Evolutionary conservation across 73 alveolate genomes (phyloP).

Genomic region (Breviolum minutum): DNA sequence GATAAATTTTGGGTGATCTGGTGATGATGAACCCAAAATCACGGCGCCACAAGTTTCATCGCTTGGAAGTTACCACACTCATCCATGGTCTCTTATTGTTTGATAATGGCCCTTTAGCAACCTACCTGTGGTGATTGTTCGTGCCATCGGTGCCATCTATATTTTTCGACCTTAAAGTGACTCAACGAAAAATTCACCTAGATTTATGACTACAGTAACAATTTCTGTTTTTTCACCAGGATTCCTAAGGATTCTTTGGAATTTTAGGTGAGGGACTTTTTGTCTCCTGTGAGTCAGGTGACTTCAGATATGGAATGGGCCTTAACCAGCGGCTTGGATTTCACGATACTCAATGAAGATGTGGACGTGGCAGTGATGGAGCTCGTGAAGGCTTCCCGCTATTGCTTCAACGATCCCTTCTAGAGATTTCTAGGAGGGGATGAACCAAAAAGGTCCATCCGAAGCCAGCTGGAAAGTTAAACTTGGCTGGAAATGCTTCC

Average conservation of each 20-base stretch:
- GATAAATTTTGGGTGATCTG: too few relatives aligned
- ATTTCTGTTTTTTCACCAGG: background rate
- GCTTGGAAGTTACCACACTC: too few relatives aligned
- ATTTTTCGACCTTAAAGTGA: too few relatives aligned
- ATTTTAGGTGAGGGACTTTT: background rate
- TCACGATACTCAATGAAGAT: slow-evolving; percentile 47
- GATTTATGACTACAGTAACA: too few relatives aligned
- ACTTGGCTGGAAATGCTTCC: background rate
- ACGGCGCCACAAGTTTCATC: too few relatives aligned
- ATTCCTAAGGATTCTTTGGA: background rate
- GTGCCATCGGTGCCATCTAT: too few relatives aligned
- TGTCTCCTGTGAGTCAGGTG: background rate
- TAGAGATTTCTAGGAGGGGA: background rate
- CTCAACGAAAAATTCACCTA: too few relatives aligned
- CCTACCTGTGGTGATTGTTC: too few relatives aligned
- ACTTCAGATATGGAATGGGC: slow-evolving; percentile 90
- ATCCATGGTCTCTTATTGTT: too few relatives aligned
- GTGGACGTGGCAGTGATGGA: background rate
- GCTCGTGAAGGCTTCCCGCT: slow-evolving; percentile 58
- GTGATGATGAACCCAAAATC: too few relatives aligned
- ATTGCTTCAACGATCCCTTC: slow-evolving; percentile 82
- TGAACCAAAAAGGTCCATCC: background rate
- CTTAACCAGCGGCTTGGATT: slow-evolving; percentile 65
- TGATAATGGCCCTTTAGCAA: too few relatives aligned
- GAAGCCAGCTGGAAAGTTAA: background rate